These are phyloP conservation scores for Tremella mesenterica DNA, from an alignment of 768 basidiomycete genomes.

Conservation along the genomic window DNA sequence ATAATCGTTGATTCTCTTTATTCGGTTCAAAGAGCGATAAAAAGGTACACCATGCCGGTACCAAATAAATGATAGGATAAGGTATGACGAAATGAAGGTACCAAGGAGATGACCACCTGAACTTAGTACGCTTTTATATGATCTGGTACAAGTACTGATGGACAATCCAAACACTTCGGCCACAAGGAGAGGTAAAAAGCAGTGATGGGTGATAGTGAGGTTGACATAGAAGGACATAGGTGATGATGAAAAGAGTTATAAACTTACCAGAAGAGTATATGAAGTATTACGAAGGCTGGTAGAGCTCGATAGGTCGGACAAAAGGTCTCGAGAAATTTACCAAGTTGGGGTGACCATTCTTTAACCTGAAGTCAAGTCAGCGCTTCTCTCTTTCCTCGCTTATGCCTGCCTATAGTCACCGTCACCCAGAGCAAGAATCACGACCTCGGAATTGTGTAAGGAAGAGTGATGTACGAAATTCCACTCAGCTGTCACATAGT, in stretches of 20 bases:
- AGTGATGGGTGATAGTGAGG: too few species aligned
- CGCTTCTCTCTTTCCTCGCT: background rate
- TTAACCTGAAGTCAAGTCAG: conserved; percentile 17
- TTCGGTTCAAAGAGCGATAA: conserved; percentile 6
- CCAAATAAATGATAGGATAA: conserved; percentile 19
- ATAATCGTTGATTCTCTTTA: conserved; percentile 15
- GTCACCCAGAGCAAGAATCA: background rate
- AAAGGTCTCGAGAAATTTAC: conserved; percentile 21
- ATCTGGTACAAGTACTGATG: too few species aligned
- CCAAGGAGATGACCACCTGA: conserved; percentile 20
- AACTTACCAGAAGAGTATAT: conserved; percentile 24
- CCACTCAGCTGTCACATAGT: too few species aligned
- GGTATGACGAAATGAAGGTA: conserved; percentile 25
- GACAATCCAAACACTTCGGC: too few species aligned
- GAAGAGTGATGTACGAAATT: background rate
- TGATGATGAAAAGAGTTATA: background rate
- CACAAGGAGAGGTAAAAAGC: too few species aligned
- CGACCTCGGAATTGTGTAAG: background rate
- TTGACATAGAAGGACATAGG: too few species aligned
- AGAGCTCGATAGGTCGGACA: conserved; percentile 21
- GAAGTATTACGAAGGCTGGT: conserved; percentile 12
- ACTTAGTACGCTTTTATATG: background rate
- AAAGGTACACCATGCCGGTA: conserved; percentile 15
- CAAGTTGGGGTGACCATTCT: conserved; percentile 19
- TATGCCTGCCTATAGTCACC: background rate